These are phyloP conservation scores for Globisporangium alternatum DNA, from an alignment of 352 stramenopile species.

Conservation along the genomic window DNA sequence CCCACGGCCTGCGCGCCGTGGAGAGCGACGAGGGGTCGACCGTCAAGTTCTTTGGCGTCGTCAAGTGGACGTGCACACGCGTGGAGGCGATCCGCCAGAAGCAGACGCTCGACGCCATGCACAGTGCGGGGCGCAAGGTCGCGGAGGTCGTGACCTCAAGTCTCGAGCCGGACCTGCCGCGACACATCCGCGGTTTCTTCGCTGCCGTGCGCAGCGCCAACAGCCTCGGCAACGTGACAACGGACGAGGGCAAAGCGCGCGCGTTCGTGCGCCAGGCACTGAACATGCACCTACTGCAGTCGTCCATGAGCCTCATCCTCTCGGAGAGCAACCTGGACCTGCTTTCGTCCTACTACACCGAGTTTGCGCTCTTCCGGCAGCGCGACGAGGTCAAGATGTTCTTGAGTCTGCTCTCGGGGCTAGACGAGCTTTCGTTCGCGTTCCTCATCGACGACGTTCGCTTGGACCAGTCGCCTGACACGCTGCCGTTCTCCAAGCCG, in stretches of 20 bases:
- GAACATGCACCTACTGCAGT: slow-evolving; percentile 76
- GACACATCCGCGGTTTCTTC: slow-evolving; percentile 65
- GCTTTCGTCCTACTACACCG: slow-evolving; percentile 77
- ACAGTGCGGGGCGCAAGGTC: slow-evolving; percentile 39
- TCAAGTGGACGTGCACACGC: slow-evolving; percentile 84
- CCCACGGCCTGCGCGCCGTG: slow-evolving; percentile 62
- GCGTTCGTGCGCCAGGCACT: slow-evolving; percentile 78
- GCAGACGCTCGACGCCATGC: slow-evolving; percentile 66
- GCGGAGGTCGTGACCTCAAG: slow-evolving; percentile 70
- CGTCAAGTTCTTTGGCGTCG: slow-evolving; percentile 84
- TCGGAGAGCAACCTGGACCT: slow-evolving; percentile 74
- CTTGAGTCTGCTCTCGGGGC: slow-evolving; percentile 51
- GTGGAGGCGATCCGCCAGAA: slow-evolving; percentile 70
- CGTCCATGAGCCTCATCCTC: slow-evolving; percentile 67
- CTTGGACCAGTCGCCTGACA: slow-evolving; percentile 57
- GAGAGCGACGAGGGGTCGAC: slow-evolving; percentile 51
- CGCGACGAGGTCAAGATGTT: slow-evolving; percentile 80
- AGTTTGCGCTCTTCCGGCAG: slow-evolving; percentile 75
- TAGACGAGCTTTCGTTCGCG: slow-evolving; percentile 73
- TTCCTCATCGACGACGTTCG: slow-evolving; percentile 78
- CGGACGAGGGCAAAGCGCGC: slow-evolving; percentile 74
- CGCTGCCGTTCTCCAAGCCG: slow-evolving; percentile 70
- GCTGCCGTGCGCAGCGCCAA: slow-evolving; percentile 53
- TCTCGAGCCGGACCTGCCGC: slow-evolving; percentile 65
- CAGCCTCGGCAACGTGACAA: slow-evolving; percentile 59